A percentile compares a stretch with the other conserved stretches of the same genome.
phyloP scores from a whole-genome alignment of 352 stramenopile species.

The Pythium scleroteichum region DNA sequence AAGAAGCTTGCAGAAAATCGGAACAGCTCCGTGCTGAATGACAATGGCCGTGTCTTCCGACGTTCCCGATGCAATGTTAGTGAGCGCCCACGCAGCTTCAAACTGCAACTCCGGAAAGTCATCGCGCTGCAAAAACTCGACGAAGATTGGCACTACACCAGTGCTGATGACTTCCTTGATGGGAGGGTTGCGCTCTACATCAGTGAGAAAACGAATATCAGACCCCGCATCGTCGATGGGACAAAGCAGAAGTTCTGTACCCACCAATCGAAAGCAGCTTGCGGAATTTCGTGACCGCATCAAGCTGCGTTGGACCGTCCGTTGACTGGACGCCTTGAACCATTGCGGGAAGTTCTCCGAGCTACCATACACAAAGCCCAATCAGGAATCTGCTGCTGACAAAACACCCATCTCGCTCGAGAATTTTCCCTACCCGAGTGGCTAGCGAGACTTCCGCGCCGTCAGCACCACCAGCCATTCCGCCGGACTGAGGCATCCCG shows the following conservation, averaged over 20 bases:
- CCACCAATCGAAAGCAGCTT: conserved; percentile 97
- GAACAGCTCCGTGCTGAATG: conserved; percentile 96
- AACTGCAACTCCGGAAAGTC: conserved; percentile 96
- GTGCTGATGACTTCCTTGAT: conserved; percentile 99
- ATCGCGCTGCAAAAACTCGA: conserved; percentile 97
- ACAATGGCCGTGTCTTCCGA: conserved; percentile 98
- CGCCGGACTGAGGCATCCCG: conserved; percentile 28
- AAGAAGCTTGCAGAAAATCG: conserved; percentile 97
- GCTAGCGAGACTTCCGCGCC: conserved; percentile 48
- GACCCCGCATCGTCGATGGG: too few species aligned
- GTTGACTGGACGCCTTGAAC: conserved; percentile 91
- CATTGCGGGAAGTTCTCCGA: conserved; percentile 95
- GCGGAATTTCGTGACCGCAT: conserved; percentile 98
- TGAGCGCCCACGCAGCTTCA: conserved; percentile 99
- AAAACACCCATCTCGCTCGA: not conserved
- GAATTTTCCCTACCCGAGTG: conserved; percentile 47
- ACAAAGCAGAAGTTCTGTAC: not conserved
- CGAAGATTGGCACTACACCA: conserved; percentile 97
- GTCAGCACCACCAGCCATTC: conserved; percentile 32
- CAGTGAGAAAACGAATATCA: not conserved
- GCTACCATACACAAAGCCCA: conserved; percentile 39
- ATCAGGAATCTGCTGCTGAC: too few species aligned
- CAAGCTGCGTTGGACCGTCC: conserved; percentile 92
- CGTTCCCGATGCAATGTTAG: conserved; percentile 99
- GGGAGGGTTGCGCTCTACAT: conserved; percentile 95